These are phyloP conservation scores for Stygiomarasmius scandens DNA, from an alignment of 1,284 basidiomycete genomes.

Conservation along the genomic window DNA sequence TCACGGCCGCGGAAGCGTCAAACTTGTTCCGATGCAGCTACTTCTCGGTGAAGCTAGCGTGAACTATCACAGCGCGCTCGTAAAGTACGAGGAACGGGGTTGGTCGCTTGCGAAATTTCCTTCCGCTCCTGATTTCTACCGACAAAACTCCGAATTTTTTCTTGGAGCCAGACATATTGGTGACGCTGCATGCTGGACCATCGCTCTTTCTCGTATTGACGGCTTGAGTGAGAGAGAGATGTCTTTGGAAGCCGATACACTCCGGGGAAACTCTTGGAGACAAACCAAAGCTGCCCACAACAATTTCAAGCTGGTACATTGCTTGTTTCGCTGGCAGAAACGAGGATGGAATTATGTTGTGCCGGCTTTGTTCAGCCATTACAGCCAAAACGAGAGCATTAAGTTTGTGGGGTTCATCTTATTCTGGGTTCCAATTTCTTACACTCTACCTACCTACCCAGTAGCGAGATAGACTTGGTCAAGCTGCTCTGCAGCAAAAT, in stretches of 20 bases:
- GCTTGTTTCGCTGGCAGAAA: not conserved
- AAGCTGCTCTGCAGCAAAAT: not conserved
- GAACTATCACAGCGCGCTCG: slow-evolving; percentile 2
- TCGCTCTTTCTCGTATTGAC: slow-evolving; percentile 2
- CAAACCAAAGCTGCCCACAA: not conserved
- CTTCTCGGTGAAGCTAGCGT: not conserved
- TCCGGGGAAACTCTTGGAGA: not conserved
- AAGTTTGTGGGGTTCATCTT: too few relatives aligned
- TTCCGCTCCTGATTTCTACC: not conserved
- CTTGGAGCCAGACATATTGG: slow-evolving; percentile 14
- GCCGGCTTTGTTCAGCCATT: too few relatives aligned
- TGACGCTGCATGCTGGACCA: slow-evolving; percentile 16
- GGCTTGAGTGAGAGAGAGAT: not conserved
- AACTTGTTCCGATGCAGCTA: not conserved
- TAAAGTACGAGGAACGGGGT: slow-evolving; percentile 22
- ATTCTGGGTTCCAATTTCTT: too few relatives aligned
- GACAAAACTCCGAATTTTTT: not conserved
- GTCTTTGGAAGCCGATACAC: not conserved
- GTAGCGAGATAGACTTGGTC: not conserved
- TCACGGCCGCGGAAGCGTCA: not conserved
- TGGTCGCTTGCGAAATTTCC: slow-evolving; percentile 8
- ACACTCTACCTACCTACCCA: too few relatives aligned
- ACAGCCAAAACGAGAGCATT: too few relatives aligned
- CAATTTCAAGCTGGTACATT: not conserved
- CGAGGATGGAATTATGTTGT: too few relatives aligned